Conservation (phyloP, 768 basidiomycete genomes). For the Omphalotus guepiniiformis region DNA sequence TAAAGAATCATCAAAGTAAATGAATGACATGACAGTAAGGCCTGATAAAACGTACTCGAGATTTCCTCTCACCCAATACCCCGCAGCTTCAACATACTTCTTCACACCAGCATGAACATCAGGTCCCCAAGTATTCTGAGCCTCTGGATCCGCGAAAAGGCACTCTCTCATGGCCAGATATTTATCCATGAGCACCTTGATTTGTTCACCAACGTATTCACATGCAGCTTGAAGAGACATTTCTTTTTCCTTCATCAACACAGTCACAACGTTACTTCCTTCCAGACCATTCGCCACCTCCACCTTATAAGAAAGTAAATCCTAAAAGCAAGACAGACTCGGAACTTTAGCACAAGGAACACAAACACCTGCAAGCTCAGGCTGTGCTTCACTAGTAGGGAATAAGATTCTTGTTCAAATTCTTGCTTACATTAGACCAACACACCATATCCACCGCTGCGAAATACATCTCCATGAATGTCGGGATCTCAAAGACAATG, state of each 20-base stretch:
- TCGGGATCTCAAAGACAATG: constrained; percentile 53
- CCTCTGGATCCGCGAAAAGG: no score
- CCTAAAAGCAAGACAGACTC: no score
- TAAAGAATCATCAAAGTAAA: neutral
- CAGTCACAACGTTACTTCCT: constrained; percentile 65
- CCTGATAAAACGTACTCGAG: constrained; percentile 36
- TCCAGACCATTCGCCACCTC: constrained; percentile 61
- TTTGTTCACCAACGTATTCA: constrained; percentile 51
- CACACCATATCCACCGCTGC: constrained; percentile 62
- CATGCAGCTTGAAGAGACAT: constrained; percentile 55
- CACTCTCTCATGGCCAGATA: constrained; percentile 42
- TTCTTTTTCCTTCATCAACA: constrained; percentile 53
- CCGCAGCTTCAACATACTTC: constrained; percentile 50
- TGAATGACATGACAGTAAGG: neutral
- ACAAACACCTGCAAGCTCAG: no score
- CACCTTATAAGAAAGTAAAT: constrained; percentile 69
- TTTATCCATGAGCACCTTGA: constrained; percentile 41
- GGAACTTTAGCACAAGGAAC: no score
- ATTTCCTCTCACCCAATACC: constrained; percentile 60
- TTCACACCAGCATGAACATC: constrained; percentile 46
- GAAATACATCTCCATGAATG: constrained; percentile 48
- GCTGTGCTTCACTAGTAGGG: no score
- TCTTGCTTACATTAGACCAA: constrained; percentile 58
- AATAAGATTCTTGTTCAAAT: neutral
- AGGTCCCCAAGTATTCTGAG: constrained; percentile 43